phyloP scores from a whole-genome alignment of 352 stramenopile species.

The Globisporangium megalacanthum region DNA sequence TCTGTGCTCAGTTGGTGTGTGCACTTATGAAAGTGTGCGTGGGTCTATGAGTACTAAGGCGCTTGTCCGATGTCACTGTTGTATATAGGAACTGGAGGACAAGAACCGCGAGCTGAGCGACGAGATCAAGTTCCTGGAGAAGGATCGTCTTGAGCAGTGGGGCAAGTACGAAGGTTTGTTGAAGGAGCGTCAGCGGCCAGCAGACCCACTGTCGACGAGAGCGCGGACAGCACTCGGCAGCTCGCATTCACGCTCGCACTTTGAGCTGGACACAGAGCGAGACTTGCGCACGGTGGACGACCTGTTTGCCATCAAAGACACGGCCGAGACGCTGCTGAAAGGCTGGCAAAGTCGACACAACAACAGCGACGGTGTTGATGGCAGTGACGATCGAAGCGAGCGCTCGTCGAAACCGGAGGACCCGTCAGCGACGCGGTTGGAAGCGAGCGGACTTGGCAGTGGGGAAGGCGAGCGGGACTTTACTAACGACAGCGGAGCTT shows the following conservation, averaged over 20 bases:
- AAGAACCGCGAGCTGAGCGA: conserved; percentile 67
- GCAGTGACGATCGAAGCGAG: background rate
- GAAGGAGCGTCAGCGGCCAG: conserved; percentile 31
- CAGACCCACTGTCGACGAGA: background rate
- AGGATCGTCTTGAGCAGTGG: conserved; percentile 70
- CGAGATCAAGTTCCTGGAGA: conserved; percentile 78
- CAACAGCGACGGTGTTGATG: background rate
- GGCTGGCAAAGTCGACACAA: conserved; percentile 17
- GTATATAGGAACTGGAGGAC: conserved; percentile 59
- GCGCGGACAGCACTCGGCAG: background rate
- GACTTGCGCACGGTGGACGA: conserved; percentile 30
- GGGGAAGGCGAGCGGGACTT: background rate
- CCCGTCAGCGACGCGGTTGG: no score
- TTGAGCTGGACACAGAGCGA: conserved; percentile 7
- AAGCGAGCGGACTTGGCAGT: background rate
- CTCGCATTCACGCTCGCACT: conserved; percentile 8
- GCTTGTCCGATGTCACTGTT: background rate
- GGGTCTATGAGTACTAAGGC: background rate
- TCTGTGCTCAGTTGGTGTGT: background rate
- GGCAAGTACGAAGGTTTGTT: conserved; percentile 52
- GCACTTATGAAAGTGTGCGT: background rate
- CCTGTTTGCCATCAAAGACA: conserved; percentile 33
- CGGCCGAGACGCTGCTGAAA: conserved; percentile 32
- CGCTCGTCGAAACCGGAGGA: no score
- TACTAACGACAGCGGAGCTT: background rate